Evolutionary conservation across 225 moss, liverwort and hornwort species (phyloP), one percentile per base, ranked within the genome.

Genomic region (Anthoceros angustus): DNA sequence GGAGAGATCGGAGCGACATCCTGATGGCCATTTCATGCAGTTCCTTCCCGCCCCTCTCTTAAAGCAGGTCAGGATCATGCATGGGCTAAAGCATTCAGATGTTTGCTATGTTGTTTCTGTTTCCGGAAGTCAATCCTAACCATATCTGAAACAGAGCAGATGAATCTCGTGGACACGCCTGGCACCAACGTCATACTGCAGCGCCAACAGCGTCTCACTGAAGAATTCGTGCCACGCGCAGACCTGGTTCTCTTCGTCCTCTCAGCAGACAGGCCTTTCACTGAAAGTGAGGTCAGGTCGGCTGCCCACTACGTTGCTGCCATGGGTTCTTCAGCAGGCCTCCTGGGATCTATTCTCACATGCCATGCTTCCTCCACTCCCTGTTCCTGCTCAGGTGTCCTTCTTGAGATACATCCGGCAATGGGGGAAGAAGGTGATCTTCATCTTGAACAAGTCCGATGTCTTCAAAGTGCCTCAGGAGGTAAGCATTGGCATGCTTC

Each of bases 81-180:
- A 45, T 63, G 16, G 16, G 32, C 24, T 25, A 18, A 1, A 32
- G 32, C 32, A 32, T 32, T 32, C 32, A 32, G 32, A 32, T 41
- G 8, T 41, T 21, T 40, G 66, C 5, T 66, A 23, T 40, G 2
- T 7, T 16, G 16, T 66, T 5, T 66, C 10, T 11, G 24, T 7
- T 14, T 5, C 7, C 10, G 2, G 12, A 41, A 18, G 14, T 18
- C 8, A 20, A 18, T 55, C 23, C 55, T 55, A 7, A 55, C 23
- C 23, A 55, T 20, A 18, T 18, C 4, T 5, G n/a, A 55, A 55
- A 55, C 84, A 87, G 98, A 89, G 89, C 92, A 98, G 98, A 98
- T 98, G 98, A 92, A 98, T 80, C 81, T 98, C 71, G 98, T 98
- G 71, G 98, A 98, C 62, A 98, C 98, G 73, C 98, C 98, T 49